Percentiles rank a stretch among this genome's conserved stretches.
These are phyloP conservation scores for Mucor velutinosus DNA, from an alignment of 371 early-diverging fungal species.

Conservation along the genomic window DNA sequence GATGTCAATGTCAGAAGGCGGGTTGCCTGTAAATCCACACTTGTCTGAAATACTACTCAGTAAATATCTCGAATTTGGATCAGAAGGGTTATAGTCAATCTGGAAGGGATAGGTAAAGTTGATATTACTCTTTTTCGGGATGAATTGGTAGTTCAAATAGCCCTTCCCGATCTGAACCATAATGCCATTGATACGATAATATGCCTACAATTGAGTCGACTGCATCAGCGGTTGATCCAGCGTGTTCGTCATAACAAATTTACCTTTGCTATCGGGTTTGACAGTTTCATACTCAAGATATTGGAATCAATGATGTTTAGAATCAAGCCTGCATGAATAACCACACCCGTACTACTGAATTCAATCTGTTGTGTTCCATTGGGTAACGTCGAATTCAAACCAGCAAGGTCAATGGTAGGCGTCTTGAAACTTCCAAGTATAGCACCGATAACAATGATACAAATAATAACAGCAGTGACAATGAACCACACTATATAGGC, in stretches of 20 bases:
- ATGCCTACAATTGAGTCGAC: slow-evolving; percentile 32
- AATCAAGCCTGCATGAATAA: slow-evolving; percentile 24
- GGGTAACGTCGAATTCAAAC: background rate
- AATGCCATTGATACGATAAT: slow-evolving; percentile 29
- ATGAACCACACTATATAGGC: slow-evolving; percentile 28
- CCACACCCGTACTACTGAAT: background rate
- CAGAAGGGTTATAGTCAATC: slow-evolving; percentile 35
- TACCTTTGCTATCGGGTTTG: slow-evolving; percentile 46
- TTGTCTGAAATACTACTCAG: slow-evolving; percentile 31
- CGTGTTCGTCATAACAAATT: too few species aligned
- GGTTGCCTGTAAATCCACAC: slow-evolving; percentile 29
- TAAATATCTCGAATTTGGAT: slow-evolving; percentile 18
- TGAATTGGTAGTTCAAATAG: slow-evolving; percentile 25
- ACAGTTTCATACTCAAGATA: slow-evolving; percentile 41
- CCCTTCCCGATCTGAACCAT: slow-evolving; percentile 44
- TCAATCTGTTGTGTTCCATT: background rate
- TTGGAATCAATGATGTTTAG: slow-evolving; percentile 49
- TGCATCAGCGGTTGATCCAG: background rate
- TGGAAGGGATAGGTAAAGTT: slow-evolving; percentile 42
- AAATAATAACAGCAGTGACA: slow-evolving; percentile 27
- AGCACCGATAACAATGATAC: slow-evolving; percentile 24
- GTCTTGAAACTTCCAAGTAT: slow-evolving; percentile 29
- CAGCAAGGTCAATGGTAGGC: slow-evolving; percentile 28
- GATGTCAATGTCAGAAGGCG: slow-evolving; percentile 26
- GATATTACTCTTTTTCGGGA: slow-evolving; percentile 32